phyloP scores from a whole-genome alignment of 805 yeast species.

The Suhomyces faveliae region DNA sequence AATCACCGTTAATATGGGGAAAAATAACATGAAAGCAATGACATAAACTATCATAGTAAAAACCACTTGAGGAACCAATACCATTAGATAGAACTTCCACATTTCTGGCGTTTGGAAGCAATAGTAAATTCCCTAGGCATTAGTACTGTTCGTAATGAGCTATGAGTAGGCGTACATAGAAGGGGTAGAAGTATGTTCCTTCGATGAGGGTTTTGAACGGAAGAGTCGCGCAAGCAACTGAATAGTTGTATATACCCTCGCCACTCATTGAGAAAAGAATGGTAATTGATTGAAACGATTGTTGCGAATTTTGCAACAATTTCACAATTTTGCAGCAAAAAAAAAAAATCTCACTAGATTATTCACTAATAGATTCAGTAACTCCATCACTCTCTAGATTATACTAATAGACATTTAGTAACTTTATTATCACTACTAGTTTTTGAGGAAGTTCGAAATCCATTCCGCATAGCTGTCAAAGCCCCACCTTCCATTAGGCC shows the following conservation, averaged over 20 bases:
- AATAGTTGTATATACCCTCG: neutral
- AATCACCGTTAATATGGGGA: constrained; percentile 45
- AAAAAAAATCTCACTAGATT: no score
- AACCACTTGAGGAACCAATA: constrained; percentile 45
- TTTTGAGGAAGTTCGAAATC: no score
- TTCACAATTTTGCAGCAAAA: no score
- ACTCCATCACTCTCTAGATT: no score
- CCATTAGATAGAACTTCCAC: constrained; percentile 47
- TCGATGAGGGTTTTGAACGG: constrained; percentile 9
- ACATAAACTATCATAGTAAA: constrained; percentile 37
- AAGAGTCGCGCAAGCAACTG: neutral
- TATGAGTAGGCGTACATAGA: constrained; percentile 17
- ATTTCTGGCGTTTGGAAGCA: constrained; percentile 39
- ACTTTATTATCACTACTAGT: no score
- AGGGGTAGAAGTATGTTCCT: constrained; percentile 23
- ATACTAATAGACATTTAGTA: no score
- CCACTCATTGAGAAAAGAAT: neutral
- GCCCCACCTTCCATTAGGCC: no score
- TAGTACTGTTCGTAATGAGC: constrained; percentile 2
- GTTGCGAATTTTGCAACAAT: neutral
- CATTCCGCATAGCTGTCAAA: no score
- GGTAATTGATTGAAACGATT: neutral
- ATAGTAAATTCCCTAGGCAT: constrained; percentile 39
- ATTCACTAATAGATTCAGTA: no score
- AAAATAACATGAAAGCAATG: constrained; percentile 36